These are phyloP conservation scores for Penicillium lividum DNA, from an alignment of 495 filamentous ascomycete species.

Conservation along the genomic window DNA sequence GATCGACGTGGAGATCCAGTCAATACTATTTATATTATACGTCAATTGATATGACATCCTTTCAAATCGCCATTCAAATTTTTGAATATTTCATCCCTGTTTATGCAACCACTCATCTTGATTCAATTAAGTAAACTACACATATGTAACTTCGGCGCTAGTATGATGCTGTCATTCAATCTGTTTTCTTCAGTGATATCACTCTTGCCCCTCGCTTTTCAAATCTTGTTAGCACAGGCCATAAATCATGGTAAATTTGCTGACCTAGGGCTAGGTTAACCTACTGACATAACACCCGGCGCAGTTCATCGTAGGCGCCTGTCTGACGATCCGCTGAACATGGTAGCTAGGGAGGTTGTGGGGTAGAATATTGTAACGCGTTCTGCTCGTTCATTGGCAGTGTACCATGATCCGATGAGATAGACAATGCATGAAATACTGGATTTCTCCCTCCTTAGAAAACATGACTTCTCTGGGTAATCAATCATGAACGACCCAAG, in stretches of 20 bases:
- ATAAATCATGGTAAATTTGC: background rate
- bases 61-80: too few relatives aligned
- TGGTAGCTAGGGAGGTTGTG: background rate
- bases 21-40: too few relatives aligned
- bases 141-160: background rate
- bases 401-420: conserved; percentile 1
- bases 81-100: background rate
- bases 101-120: background rate
- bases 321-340: conserved; percentile 1
- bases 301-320: background rate
- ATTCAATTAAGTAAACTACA: background rate
- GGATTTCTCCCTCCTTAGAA: too few relatives aligned
- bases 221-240: background rate
- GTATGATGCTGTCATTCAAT: background rate
- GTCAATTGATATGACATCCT: too few relatives aligned
- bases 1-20: too few relatives aligned
- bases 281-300: background rate
- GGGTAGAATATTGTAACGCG: background rate
- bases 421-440: background rate
- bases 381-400: background rate
- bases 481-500: too few relatives aligned
- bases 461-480: too few relatives aligned
- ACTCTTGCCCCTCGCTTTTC: background rate
- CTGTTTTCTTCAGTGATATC: background rate
- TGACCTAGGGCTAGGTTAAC: background rate